Conservation (phyloP, 176 grass and related monocot genomes). For the Aegilops tauschii region DNA sequence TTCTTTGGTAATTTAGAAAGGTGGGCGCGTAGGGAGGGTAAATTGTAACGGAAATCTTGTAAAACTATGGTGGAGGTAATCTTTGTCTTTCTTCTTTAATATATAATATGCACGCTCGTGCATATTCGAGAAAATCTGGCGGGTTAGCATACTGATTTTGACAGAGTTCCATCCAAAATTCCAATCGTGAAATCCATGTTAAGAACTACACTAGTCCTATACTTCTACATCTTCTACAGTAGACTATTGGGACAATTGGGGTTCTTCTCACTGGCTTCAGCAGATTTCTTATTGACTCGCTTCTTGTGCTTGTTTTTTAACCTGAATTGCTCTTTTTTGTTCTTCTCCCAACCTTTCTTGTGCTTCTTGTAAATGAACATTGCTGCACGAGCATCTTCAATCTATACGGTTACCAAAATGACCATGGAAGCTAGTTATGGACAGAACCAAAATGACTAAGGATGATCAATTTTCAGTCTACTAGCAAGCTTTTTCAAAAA, state of each 20-base stretch:
- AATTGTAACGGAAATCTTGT: too few species aligned
- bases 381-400: constrained; percentile 81
- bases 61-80: too few species aligned
- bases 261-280: constrained; percentile 21
- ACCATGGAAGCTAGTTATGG: constrained; percentile 7
- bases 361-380: constrained; percentile 91
- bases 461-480: background rate
- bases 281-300: constrained; percentile 43
- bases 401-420: constrained; percentile 26
- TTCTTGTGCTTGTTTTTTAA: constrained; percentile 59
- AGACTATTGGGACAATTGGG: constrained; percentile 38
- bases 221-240: background rate
- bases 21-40: too few species aligned
- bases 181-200: background rate
- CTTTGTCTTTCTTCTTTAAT: too few species aligned
- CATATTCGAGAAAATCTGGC: background rate
- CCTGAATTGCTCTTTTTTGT: constrained; percentile 54
- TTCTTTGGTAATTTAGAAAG: too few species aligned
- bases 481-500: background rate
- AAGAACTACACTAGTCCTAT: background rate
- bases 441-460: background rate
- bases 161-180: background rate
- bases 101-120: too few species aligned
- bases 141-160: background rate
- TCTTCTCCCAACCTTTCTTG: constrained; percentile 88